Conservation (phyloP, 345 rosid species). For the Raphanus raphanistrum region DNA sequence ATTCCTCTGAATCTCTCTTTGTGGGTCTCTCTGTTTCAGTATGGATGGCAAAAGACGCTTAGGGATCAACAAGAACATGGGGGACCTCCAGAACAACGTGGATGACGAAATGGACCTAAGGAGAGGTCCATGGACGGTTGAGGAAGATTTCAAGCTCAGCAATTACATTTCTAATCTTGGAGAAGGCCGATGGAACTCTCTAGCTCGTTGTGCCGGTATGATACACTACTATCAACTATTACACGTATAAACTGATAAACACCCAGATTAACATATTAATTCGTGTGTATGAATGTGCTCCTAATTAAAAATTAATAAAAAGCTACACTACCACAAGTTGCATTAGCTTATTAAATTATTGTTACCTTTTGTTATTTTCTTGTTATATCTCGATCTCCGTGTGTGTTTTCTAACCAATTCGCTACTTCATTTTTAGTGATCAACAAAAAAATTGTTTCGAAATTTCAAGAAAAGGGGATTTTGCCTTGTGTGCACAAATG, state of each 20-base stretch:
- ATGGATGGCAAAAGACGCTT: conserved; percentile 51
- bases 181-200: conserved; percentile 94
- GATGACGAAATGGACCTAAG: conserved; percentile 63
- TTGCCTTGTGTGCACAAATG: conserved; percentile 21
- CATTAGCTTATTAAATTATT: neutral
- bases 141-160: conserved; percentile 82
- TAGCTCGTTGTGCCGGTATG: conserved; percentile 80
- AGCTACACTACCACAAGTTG: conserved; percentile 25
- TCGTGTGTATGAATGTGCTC: neutral
- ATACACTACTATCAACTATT: neutral
- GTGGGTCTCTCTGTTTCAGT: conserved; percentile 28
- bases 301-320: neutral
- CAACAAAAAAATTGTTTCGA: neutral
- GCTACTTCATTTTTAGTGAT: neutral
- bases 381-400: conserved; percentile 37
- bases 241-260: neutral
- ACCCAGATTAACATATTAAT: neutral
- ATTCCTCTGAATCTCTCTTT: conserved; percentile 31
- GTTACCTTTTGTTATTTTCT: conserved; percentile 25
- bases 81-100: conserved; percentile 17
- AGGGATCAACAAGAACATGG: conserved; percentile 29
- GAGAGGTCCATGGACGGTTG: conserved; percentile 92
- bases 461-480: conserved; percentile 13
- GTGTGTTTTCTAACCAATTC: conserved; percentile 13
- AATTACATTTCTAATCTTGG: conserved; percentile 77